A percentile compares a stretch with the other conserved stretches of the same genome.
Conservation (phyloP, 345 rosid genomes). For the Moricandia moricandioides region DNA sequence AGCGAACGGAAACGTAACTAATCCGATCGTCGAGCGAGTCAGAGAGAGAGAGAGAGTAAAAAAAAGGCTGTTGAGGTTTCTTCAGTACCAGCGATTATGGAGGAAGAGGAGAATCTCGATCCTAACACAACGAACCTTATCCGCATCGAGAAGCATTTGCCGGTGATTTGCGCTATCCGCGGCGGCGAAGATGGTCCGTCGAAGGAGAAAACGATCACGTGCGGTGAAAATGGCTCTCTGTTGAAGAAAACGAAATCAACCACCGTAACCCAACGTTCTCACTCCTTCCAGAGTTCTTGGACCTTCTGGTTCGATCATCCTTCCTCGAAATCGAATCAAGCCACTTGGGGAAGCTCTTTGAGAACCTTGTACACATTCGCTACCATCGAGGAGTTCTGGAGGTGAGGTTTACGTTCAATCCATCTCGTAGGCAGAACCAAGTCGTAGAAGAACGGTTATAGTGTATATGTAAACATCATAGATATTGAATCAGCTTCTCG, state of each 20-base stretch:
- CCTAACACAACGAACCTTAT: conserved; percentile 22
- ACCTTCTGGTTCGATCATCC: conserved; percentile 89
- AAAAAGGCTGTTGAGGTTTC: conserved; percentile 22
- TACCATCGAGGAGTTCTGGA: conserved; percentile 78
- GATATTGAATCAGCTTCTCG: neutral
- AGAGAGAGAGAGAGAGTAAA: neutral
- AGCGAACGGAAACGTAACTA: conserved; percentile 25
- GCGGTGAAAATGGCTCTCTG: neutral
- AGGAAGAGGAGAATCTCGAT: conserved; percentile 29
- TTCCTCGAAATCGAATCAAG: conserved; percentile 50
- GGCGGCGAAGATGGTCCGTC: conserved; percentile 38
- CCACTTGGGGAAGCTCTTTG: conserved; percentile 74
- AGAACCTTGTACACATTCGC: conserved; percentile 66
- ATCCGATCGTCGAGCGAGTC: neutral
- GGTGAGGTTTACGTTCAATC: conserved; percentile 39
- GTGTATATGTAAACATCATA: neutral
- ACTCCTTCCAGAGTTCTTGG: conserved; percentile 74
- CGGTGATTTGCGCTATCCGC: conserved; percentile 15
- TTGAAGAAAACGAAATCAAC: conserved; percentile 37
- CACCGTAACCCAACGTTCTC: conserved; percentile 32
- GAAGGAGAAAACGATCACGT: conserved; percentile 54
- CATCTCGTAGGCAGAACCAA: neutral
- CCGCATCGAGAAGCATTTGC: conserved; percentile 16
- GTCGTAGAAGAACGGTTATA: neutral
- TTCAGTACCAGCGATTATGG: conserved; percentile 9